These are phyloP conservation scores for Neoscytalidium dimidiatum DNA, from an alignment of 2,329 filamentous ascomycete genomes.

Conservation along the genomic window DNA sequence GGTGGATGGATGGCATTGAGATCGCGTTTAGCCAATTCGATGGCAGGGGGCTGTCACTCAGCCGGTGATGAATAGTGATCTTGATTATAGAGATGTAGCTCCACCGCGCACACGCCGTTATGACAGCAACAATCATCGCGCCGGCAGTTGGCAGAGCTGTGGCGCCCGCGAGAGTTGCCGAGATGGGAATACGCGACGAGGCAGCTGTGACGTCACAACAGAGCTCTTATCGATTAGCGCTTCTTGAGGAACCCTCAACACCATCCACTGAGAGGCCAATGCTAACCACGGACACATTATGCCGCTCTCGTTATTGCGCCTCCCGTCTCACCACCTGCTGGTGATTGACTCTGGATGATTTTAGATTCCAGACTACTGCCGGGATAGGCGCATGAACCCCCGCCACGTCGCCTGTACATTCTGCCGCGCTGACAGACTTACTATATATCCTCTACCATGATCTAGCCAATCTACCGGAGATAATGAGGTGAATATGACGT, in stretches of 20 bases:
- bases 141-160: neutral
- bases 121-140: neutral
- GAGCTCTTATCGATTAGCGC: neutral
- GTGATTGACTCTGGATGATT: neutral
- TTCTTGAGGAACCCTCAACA: neutral
- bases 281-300: neutral
- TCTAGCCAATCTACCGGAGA: too few relatives aligned
- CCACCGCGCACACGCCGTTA: neutral
- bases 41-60: neutral
- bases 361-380: neutral
- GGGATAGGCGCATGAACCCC: neutral
- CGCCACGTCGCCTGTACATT: neutral
- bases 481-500: too few relatives aligned
- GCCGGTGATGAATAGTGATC: neutral
- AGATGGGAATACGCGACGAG: neutral
- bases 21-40: slow-evolving; percentile 3
- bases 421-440: neutral
- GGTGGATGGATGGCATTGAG: neutral
- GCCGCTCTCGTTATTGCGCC: neutral
- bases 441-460: neutral
- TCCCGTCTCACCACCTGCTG: neutral
- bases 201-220: slow-evolving; percentile 4
- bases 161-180: neutral
- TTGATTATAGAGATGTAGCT: neutral
- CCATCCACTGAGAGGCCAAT: neutral